Evolutionary conservation across 2,329 filamentous ascomycete species (phyloP).

Genomic region (Colletotrichum lupini): DNA sequence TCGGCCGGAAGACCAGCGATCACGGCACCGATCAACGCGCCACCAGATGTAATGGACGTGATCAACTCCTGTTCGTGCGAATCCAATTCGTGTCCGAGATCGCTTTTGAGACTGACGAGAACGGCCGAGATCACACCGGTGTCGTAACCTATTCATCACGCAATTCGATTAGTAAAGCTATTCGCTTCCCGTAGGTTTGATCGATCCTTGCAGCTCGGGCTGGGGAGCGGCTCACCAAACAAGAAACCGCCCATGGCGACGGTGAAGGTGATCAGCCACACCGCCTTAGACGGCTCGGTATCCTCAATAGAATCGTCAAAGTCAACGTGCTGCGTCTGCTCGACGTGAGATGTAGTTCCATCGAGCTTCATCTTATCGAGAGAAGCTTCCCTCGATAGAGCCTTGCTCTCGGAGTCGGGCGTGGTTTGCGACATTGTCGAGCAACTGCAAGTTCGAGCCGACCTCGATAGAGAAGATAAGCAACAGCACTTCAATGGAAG

Average conservation of each 20-base stretch:
- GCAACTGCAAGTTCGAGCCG: background rate
- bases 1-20: conserved; percentile 51
- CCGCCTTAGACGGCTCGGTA: conserved; percentile 39
- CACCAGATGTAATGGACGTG: conserved; percentile 63
- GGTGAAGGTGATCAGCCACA: conserved; percentile 43
- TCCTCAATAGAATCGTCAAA: conserved; percentile 42
- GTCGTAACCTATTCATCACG: conserved; percentile 51
- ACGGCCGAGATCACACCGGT: conserved; percentile 61
- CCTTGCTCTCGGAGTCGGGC: conserved; percentile 7
- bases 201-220: background rate
- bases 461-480: background rate
- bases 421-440: conserved; percentile 15
- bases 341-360: conserved; percentile 6
- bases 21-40: conserved; percentile 55
- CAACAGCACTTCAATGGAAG: background rate
- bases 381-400: conserved; percentile 3
- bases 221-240: conserved; percentile 35
- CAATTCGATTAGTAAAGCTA: background rate
- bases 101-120: conserved; percentile 52
- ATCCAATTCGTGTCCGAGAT: conserved; percentile 52
- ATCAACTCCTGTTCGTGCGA: conserved; percentile 61
- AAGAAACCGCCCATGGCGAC: conserved; percentile 43
- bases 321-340: conserved; percentile 33
- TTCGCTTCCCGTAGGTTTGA: too few species aligned
- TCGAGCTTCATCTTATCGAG: conserved; percentile 10